Percentiles rank a stretch among this genome's conserved stretches.
phyloP scores from a whole-genome alignment of 495 filamentous ascomycete genomes.

The Daldinia bambusicola region DNA sequence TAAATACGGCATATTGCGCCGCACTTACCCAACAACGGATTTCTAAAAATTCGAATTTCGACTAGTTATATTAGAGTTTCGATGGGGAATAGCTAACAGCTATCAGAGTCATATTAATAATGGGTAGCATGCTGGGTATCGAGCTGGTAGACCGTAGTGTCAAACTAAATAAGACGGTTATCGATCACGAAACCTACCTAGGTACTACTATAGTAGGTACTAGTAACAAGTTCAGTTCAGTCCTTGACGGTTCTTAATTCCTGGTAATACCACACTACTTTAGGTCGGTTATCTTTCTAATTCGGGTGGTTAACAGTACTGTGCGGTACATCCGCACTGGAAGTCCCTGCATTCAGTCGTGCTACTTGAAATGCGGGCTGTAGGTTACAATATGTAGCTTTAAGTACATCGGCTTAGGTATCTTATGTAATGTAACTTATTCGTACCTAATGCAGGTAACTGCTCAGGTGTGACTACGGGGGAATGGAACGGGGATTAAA shows the following conservation, averaged over 20 bases:
- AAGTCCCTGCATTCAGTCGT: constrained; percentile 22
- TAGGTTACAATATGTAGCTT: neutral
- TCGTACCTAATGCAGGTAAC: no score
- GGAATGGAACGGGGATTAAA: neutral
- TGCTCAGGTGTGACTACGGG: neutral
- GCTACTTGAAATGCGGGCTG: neutral
- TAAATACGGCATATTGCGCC: no score
- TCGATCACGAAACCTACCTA: constrained; percentile 24
- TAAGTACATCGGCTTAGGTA: no score
- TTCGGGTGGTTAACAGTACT: constrained; percentile 1
- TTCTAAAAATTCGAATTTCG: no score
- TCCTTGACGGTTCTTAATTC: constrained; percentile 2
- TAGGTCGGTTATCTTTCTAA: neutral
- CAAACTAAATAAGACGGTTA: constrained; percentile 4
- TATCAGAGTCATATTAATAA: neutral
- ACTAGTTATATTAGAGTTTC: neutral
- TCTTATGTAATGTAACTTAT: no score
- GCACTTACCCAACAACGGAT: no score
- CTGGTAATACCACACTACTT: neutral
- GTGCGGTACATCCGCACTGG: neutral
- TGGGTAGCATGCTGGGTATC: neutral
- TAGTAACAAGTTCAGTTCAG: no score
- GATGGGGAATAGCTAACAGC: neutral
- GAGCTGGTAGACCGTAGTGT: neutral
- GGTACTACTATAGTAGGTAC: no score